Base-by-base conservation (phyloP, 768 basidiomycete genomes). In the Phlebiopsis gigantea region DNA sequence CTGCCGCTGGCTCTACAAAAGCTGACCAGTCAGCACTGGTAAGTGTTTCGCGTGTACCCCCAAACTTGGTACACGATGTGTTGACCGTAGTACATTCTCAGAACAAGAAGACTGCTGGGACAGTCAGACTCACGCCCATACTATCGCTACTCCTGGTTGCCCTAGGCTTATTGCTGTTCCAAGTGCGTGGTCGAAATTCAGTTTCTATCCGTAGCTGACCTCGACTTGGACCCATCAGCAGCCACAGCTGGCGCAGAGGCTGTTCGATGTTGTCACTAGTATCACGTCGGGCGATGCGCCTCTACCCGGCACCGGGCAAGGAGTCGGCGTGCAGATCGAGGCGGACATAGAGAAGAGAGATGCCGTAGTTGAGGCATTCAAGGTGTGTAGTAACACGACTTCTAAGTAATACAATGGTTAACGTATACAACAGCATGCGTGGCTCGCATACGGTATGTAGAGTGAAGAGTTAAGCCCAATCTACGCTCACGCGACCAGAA, bases 331-430 rank as follows among this genome's bases (percentile, higher is more conserved):
- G n/a, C 65, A 67, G 19, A 75, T 82, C 55, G 51, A 67, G 17
- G 82, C 85, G 0, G 93, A 95, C 66, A 65, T 74, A 6, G 63
- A 69, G 22, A 88, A 82, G 68, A 79, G 84, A 31, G 79, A 85
- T 46, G 91, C 88, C 0, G 75, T 96, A 9, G 82, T 88, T 14
- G 76, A 78, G 5, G 91, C 94, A 0, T 93, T 95, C 77, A 82
- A 80, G 75, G 91, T 92, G 61, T 62, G 79, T 53, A 21, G 22
- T 19, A 25, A 48, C 26, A 5, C 43, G 4, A 15, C 30, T 28
- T 46, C 2, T 56, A 7, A 9, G 25, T 43, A 28, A 22, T 14
- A 24, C 46, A 10, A 17, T 3, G 39, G 55, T 62, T 52, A 62
- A 59, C 55, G 55, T 63, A 55, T 30, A 30, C 41, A 61, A 39